phyloP scores from a whole-genome alignment of 2,329 filamentous ascomycete genomes.

The Sporothrix curviconia region DNA sequence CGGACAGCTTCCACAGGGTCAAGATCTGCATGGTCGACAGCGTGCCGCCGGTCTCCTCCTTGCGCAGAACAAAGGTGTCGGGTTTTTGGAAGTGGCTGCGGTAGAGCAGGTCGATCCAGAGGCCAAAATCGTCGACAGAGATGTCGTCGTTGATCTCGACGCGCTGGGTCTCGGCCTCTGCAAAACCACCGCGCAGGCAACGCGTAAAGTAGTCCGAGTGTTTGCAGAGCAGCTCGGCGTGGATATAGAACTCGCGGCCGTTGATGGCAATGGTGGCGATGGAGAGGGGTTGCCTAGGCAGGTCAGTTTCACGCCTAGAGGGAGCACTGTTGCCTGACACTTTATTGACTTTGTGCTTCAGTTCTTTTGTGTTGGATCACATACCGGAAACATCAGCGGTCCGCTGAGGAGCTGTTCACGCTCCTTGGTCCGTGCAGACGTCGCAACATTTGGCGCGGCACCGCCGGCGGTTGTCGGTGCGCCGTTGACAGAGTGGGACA shows the following conservation, averaged over 20 bases:
- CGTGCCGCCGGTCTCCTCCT: conserved; percentile 21
- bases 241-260: conserved; percentile 16
- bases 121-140: conserved; percentile 17
- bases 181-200: conserved; percentile 19
- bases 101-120: conserved; percentile 22
- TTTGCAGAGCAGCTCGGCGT: conserved; percentile 18
- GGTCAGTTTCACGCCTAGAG: background rate
- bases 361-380: too few relatives aligned
- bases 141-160: conserved; percentile 20
- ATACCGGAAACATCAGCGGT: conserved; percentile 16
- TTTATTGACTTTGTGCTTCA: too few relatives aligned
- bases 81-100: conserved; percentile 17
- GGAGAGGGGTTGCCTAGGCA: conserved; percentile 10
- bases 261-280: conserved; percentile 19
- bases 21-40: conserved; percentile 22
- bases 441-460: background rate
- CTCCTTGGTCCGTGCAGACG: conserved; percentile 7
- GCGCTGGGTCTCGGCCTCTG: conserved; percentile 18
- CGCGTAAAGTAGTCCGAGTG: conserved; percentile 20
- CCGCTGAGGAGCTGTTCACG: conserved; percentile 10
- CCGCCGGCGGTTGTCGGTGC: background rate
- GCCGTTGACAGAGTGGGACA: background rate
- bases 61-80: conserved; percentile 18
- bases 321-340: too few relatives aligned
- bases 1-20: conserved; percentile 21